phyloP scores from a whole-genome alignment of 176 grass and related monocot species.

The Triticum turgidum region DNA sequence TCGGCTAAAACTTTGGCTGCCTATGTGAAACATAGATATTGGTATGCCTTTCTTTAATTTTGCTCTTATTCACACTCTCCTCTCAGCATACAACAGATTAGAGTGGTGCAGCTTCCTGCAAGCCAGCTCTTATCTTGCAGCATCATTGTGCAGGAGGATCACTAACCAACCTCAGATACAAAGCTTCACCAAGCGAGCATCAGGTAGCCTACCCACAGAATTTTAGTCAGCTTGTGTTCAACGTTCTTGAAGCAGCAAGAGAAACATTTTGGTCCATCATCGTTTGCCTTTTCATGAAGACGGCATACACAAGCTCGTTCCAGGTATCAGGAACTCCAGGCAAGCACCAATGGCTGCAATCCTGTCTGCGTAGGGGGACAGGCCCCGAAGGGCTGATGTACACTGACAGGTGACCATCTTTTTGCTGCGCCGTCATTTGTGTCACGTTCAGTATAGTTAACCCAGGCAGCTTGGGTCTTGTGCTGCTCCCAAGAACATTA shows the following conservation, averaged over 20 bases:
- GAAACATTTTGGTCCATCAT: slow-evolving; percentile 18
- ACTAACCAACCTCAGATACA: background rate
- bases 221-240: slow-evolving; percentile 5
- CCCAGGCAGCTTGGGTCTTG: slow-evolving; percentile 19
- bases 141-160: background rate
- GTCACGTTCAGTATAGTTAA: slow-evolving; percentile 79
- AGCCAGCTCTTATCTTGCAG: background rate
- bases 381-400: slow-evolving; percentile 55
- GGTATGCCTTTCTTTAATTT: background rate
- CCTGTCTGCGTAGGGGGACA: slow-evolving; percentile 62
- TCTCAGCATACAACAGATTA: background rate
- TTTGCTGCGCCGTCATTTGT: slow-evolving; percentile 66
- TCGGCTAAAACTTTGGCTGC: background rate
- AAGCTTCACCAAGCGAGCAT: background rate
- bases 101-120: slow-evolving; percentile 8
- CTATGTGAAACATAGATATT: slow-evolving; percentile 13
- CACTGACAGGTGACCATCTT: slow-evolving; percentile 79
- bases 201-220: background rate
- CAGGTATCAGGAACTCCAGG: slow-evolving; percentile 90
- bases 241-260: background rate
- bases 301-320: slow-evolving; percentile 79
- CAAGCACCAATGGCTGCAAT: slow-evolving; percentile 98
- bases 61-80: background rate
- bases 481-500: slow-evolving; percentile 38
- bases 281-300: slow-evolving; percentile 53